Conservation (phyloP, 2,329 filamentous ascomycete species). For the Coniochaeta prunicola region DNA sequence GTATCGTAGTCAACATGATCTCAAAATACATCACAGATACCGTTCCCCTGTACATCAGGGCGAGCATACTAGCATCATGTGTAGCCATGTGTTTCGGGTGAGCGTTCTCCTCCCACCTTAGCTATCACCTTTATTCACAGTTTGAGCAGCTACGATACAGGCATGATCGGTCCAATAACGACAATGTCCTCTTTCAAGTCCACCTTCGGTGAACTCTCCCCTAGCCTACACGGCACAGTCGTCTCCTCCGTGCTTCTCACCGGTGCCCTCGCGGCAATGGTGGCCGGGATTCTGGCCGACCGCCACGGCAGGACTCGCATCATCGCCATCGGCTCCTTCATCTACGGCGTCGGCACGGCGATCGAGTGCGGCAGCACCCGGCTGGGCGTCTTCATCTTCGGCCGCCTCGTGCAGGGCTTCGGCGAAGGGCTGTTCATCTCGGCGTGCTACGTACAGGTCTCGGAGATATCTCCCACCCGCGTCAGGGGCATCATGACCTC, state of each 20-base stretch:
- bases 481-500: conserved; percentile 44
- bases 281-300: conserved; percentile 48
- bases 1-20: not conserved
- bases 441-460: conserved; percentile 45
- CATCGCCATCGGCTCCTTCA: conserved; percentile 41
- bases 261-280: conserved; percentile 50
- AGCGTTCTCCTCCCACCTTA: not conserved
- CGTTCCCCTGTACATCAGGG: conserved; percentile 9
- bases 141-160: conserved; percentile 28
- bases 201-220: conserved; percentile 43
- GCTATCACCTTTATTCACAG: not conserved
- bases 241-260: conserved; percentile 54
- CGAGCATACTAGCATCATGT: conserved; percentile 9
- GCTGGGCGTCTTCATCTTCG: conserved; percentile 46
- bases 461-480: conserved; percentile 49
- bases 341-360: conserved; percentile 45
- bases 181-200: conserved; percentile 45
- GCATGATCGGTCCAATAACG: conserved; percentile 52
- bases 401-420: conserved; percentile 46
- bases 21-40: not conserved
- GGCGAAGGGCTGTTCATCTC: conserved; percentile 51
- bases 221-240: conserved; percentile 50
- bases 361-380: conserved; percentile 27
- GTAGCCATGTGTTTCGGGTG: conserved; percentile 11
- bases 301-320: conserved; percentile 44